phyloP scores from a whole-genome alignment of 169 alveolate species.

The Eimeria tenella region DNA sequence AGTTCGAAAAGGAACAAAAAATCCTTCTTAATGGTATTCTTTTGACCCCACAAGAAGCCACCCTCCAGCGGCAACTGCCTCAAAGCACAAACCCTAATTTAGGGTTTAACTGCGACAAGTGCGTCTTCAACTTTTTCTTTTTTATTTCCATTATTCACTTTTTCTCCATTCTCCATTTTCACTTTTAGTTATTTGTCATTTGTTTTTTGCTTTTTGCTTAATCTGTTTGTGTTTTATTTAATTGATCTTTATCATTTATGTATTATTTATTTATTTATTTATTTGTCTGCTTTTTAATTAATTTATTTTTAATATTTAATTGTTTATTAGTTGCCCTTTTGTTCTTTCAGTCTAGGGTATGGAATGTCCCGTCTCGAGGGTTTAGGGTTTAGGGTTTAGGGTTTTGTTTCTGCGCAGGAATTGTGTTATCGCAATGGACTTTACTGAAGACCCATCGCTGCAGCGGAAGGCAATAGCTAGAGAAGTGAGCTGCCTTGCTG shows the following conservation, averaged over 20 bases:
- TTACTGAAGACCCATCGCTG: constrained; percentile 47
- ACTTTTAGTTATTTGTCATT: too few species aligned
- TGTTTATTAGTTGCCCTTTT: too few species aligned
- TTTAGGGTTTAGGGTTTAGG: constrained; percentile 1
- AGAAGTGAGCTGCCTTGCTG: constrained; percentile 42
- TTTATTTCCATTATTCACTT: neutral
- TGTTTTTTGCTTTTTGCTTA: too few species aligned
- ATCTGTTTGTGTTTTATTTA: too few species aligned
- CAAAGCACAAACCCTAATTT: constrained; percentile 33
- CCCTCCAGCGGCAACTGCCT: constrained; percentile 8
- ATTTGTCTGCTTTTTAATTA: too few species aligned
- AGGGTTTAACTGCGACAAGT: constrained; percentile 55
- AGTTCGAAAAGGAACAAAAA: constrained; percentile 20
- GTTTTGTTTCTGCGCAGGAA: constrained; percentile 24
- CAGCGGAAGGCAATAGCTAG: constrained; percentile 75
- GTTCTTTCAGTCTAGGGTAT: too few species aligned
- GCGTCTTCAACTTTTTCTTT: neutral
- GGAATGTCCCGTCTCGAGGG: neutral
- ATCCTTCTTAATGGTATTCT: constrained; percentile 20
- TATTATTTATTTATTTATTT: too few species aligned
- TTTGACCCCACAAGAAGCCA: constrained; percentile 27
- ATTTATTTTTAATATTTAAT: too few species aligned
- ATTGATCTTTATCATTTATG: too few species aligned
- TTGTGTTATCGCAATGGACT: constrained; percentile 63
- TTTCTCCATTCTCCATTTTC: too few species aligned